These are phyloP conservation scores for Eleusine coracana DNA, from an alignment of 176 grass and related monocot genomes.

Conservation along the genomic window DNA sequence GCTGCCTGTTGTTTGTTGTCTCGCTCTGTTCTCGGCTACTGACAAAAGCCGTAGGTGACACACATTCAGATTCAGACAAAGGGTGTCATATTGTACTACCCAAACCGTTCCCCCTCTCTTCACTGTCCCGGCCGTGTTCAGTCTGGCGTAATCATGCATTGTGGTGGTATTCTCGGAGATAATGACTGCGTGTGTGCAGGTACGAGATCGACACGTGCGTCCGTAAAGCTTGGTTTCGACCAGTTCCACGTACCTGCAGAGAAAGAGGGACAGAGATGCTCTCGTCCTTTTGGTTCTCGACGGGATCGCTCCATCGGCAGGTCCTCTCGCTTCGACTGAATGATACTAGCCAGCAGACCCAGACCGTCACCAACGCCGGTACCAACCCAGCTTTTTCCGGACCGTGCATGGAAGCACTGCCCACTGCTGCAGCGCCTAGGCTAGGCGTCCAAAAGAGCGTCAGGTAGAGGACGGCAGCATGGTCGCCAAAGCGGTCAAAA, in stretches of 20 bases:
- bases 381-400: background rate
- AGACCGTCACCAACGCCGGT: background rate
- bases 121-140: too few species aligned
- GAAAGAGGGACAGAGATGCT: conserved; percentile 8
- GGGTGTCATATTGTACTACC: too few species aligned
- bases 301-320: background rate
- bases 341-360: background rate
- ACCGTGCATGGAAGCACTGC: conserved; percentile 32
- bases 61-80: background rate
- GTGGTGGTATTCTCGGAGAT: too few species aligned
- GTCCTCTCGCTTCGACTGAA: conserved; percentile 2
- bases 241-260: background rate
- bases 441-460: conserved; percentile 19
- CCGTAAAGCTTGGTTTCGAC: conserved; percentile 9
- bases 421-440: background rate
- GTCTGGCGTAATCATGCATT: too few species aligned
- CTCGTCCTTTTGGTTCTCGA: background rate
- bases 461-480: background rate
- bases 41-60: background rate
- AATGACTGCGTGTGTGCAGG: background rate
- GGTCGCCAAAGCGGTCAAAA: conserved; percentile 40
- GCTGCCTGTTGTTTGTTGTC: background rate
- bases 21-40: background rate
- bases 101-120: background rate
- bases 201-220: background rate